Percentiles rank a stretch among this genome's conserved stretches.
These are phyloP conservation scores for Rhizopus arrhizus DNA, from an alignment of 371 early-diverging fungal genomes.

Conservation along the genomic window DNA sequence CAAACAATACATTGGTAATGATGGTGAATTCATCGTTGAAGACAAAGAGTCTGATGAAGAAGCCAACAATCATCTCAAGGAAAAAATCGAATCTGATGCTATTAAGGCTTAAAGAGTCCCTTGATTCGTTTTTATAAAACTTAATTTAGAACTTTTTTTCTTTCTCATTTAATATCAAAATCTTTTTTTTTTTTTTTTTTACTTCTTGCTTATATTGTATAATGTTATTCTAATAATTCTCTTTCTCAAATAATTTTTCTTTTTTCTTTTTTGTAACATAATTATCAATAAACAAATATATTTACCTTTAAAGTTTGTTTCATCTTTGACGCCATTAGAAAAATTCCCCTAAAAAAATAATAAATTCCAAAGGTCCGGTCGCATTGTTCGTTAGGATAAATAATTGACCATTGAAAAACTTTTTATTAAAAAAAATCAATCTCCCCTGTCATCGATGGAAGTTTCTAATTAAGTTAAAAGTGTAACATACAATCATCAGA, in stretches of 20 bases:
- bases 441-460: not conserved
- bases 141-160: constrained; percentile 1
- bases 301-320: not conserved
- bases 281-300: too few species aligned
- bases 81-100: constrained; percentile 1
- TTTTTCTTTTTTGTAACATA: not conserved
- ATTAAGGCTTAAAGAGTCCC: constrained; percentile 6
- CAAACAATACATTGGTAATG: constrained; percentile 24
- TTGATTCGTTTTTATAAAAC: not conserved
- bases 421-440: not conserved
- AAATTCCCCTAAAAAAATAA: not conserved
- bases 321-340: not conserved
- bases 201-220: constrained; percentile 2
- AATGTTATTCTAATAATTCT: not conserved
- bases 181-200: not conserved
- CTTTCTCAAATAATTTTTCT: not conserved
- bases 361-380: not conserved
- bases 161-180: constrained; percentile 2
- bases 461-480: not conserved
- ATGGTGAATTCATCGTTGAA: constrained; percentile 26
- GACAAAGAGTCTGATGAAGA: constrained; percentile 13
- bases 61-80: constrained; percentile 1
- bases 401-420: not conserved
- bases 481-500: not conserved
- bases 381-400: constrained; percentile 3